Base-by-base conservation (phyloP, 352 stramenopile genomes). In the Phytophthora syringae region DNA sequence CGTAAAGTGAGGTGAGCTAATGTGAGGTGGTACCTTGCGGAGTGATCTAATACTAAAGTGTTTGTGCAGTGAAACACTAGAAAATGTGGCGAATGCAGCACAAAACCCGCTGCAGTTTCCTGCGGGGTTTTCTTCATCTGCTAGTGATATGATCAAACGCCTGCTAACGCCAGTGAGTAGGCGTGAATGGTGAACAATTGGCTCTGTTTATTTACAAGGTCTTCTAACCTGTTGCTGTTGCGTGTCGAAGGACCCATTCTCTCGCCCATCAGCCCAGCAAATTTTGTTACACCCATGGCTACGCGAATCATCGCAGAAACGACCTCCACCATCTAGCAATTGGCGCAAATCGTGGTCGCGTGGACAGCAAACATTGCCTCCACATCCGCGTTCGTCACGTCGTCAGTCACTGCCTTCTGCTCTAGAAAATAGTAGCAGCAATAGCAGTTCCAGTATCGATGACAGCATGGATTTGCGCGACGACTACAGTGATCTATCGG, bases 11-110 rank as follows among this genome's bases (percentile, higher is more conserved):
- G 82, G 84, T 90, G 66, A 20, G 56, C 15, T 16, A 27, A 22
- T 40, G 13, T n/a, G 7, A 50, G 24, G 20, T 27, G 16, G 36
- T 30, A 7, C 9, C n/a, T 42, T n/a, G 18, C 13, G n/a, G 15
- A 21, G 22, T 51, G 44, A 21, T 43, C 13, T 39, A 51, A 51
- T 21, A 25, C 18, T 59, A 10, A 21, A 6, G 6, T 28, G 15
- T 43, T n/a, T 11, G 25, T 25, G 7, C n/a, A 88, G 82, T 54
- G 83, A 92, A 30, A 92, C 83, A 47, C 64, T 92, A 2, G 72
- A 82, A 21, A 92, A 92, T 60, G 78, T 92, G n/a, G 79, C 64
- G 10, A 89, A 89, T 37, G 79, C 81, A 12, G 61, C 44, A 34
- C 60, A 67, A 11, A 67, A 72, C 7, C 70, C 75, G 1, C 70